Conservation (phyloP, 1,284 basidiomycete species). For the Butyriboletus appendiculatus region DNA sequence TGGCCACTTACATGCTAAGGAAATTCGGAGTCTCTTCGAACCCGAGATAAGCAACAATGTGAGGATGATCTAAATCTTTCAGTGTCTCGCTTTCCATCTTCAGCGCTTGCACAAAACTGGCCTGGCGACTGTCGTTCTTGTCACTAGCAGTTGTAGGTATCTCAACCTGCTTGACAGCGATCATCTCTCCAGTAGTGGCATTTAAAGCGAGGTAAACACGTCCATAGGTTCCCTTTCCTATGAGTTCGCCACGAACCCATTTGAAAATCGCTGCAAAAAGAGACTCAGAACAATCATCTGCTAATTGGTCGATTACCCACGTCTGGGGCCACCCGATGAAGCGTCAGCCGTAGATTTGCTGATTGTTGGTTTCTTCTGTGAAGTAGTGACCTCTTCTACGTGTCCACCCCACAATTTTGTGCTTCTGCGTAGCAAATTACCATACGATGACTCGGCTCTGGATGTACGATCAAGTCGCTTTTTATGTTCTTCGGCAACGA, state of each 20-base stretch:
- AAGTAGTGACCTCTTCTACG: conserved; percentile 88
- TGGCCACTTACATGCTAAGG: conserved; percentile 82
- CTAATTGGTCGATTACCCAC: conserved; percentile 43
- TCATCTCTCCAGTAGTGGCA: conserved; percentile 98
- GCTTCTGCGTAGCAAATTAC: conserved; percentile 68
- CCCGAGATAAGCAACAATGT: conserved; percentile 98
- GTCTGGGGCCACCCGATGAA: conserved; percentile 57
- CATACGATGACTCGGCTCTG: conserved; percentile 47
- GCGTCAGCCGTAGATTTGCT: conserved; percentile 53
- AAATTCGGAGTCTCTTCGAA: conserved; percentile 91
- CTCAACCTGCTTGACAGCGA: conserved; percentile 99
- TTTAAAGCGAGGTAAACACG: conserved; percentile 96
- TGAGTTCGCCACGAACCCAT: conserved; percentile 97
- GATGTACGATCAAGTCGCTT: conserved; percentile 65
- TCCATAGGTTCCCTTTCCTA: conserved; percentile 96
- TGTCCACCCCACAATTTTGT: conserved; percentile 97
- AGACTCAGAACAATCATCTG: conserved; percentile 19
- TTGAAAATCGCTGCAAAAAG: conserved; percentile 80
- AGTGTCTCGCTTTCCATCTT: conserved; percentile 94
- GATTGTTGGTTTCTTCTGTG: conserved; percentile 51
- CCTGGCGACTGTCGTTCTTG: conserved; percentile 84
- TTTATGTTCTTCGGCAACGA: conserved; percentile 85
- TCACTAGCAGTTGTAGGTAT: conserved; percentile 90
- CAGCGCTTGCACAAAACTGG: conserved; percentile 86
- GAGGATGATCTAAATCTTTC: conserved; percentile 95